Percentiles rank a stretch among this genome's conserved stretches.
Conservation (phyloP, 1,284 basidiomycete species). For the Trametes versicolor region DNA sequence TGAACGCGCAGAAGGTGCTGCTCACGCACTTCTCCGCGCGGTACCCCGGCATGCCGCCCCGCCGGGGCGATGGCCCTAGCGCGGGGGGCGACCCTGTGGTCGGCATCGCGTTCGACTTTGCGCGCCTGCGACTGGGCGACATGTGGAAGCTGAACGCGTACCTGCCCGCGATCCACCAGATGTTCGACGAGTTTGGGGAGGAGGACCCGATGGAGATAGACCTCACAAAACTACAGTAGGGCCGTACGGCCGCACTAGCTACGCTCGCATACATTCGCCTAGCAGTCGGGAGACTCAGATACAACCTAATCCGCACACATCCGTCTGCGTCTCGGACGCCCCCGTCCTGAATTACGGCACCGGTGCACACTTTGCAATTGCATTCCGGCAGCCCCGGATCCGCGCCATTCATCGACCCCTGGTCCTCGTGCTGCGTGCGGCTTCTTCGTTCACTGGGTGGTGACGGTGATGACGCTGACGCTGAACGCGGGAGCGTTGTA, state of each 20-base stretch:
- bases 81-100: conserved; percentile 50
- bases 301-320: not conserved
- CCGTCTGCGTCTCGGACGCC: not conserved
- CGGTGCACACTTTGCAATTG: not conserved
- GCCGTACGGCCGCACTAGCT: not conserved
- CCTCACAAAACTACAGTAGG: conserved; percentile 32
- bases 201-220: conserved; percentile 33
- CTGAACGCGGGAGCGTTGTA: conserved; percentile 70
- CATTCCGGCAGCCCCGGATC: conserved; percentile 6
- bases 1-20: conserved; percentile 85
- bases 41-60: conserved; percentile 86
- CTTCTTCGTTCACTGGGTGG: conserved; percentile 28
- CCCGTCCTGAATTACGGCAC: conserved; percentile 7
- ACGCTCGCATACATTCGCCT: conserved; percentile 8
- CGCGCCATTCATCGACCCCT: not conserved
- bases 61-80: conserved; percentile 11
- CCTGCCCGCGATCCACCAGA: conserved; percentile 74
- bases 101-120: conserved; percentile 86
- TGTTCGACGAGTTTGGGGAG: conserved; percentile 69
- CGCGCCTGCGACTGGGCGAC: conserved; percentile 75
- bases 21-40: conserved; percentile 97
- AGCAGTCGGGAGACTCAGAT: not conserved
- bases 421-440: not conserved
- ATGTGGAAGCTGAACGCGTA: conserved; percentile 87
- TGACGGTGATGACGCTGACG: conserved; percentile 61